A percentile compares a stretch with the other conserved stretches of the same genome.
phyloP scores from a whole-genome alignment of 2,329 filamentous ascomycete genomes.

The Pezicula radicicola region DNA sequence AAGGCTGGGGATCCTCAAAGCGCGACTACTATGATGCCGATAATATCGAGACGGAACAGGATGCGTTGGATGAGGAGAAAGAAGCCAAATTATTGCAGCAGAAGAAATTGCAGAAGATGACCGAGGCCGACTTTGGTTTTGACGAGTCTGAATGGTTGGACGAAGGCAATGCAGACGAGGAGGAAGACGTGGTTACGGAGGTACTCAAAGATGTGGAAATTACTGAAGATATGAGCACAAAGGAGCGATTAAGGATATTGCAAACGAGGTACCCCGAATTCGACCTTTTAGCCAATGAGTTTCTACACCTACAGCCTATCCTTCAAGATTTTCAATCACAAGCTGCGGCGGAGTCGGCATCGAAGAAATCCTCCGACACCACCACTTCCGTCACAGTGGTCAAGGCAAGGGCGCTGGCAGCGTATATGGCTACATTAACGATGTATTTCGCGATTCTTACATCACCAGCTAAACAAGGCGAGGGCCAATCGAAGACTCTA shows the following conservation, averaged over 20 bases:
- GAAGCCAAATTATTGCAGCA: slow-evolving; percentile 87
- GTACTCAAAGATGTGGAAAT: slow-evolving; percentile 82
- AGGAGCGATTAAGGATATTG: slow-evolving; percentile 74
- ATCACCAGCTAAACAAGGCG: slow-evolving; percentile 64
- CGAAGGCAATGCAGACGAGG: slow-evolving; percentile 45
- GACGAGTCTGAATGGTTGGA: slow-evolving; percentile 84
- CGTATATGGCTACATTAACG: slow-evolving; percentile 81
- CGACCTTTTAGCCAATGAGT: slow-evolving; percentile 76
- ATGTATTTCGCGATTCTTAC: slow-evolving; percentile 97
- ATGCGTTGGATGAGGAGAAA: slow-evolving; percentile 85
- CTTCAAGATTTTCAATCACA: slow-evolving; percentile 56
- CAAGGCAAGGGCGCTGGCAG: slow-evolving; percentile 77
- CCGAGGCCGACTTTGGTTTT: slow-evolving; percentile 88
- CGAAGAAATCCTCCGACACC: neutral
- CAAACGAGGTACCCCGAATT: slow-evolving; percentile 88
- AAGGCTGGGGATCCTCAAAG: slow-evolving; percentile 83
- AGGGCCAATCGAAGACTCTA: slow-evolving; percentile 55
- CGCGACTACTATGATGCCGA: slow-evolving; percentile 95
- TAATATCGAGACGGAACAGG: slow-evolving; percentile 58
- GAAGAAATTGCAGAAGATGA: slow-evolving; percentile 87
- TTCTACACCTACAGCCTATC: slow-evolving; percentile 46
- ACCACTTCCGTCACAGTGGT: slow-evolving; percentile 38
- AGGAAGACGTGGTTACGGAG: slow-evolving; percentile 70
- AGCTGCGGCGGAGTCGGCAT: slow-evolving; percentile 39
- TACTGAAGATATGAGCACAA: slow-evolving; percentile 71